phyloP scores from a whole-genome alignment of 495 filamentous ascomycete species.

The Aspergillus campestris region DNA sequence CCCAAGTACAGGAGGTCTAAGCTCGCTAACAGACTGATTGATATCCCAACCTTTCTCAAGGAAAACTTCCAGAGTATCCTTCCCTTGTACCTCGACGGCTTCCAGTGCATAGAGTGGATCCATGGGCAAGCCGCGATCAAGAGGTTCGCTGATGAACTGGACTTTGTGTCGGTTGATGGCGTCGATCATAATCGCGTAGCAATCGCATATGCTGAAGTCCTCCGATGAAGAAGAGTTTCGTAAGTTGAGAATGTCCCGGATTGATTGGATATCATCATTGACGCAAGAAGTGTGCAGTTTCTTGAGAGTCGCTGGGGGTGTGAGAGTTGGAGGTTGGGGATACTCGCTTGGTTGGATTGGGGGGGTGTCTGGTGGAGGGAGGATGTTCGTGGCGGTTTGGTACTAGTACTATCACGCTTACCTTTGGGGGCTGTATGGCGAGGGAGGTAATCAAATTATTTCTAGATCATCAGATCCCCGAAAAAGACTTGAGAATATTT shows the following conservation, averaged over 20 bases:
- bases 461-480: no score
- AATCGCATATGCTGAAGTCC: constrained; percentile 11
- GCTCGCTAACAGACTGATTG: constrained; percentile 11
- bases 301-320: constrained; percentile 1
- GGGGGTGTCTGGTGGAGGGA: constrained; percentile 10
- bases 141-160: constrained; percentile 10
- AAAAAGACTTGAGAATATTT: no score
- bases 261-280: constrained; percentile 6
- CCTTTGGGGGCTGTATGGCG: no score
- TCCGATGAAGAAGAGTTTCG: constrained; percentile 5
- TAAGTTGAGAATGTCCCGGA: constrained; percentile 10
- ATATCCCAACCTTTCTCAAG: constrained; percentile 11
- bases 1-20: constrained; percentile 10
- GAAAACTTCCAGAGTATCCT: constrained; percentile 5
- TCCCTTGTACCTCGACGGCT: constrained; percentile 6
- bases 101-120: constrained; percentile 6
- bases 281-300: constrained; percentile 1
- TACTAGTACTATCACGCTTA: no score
- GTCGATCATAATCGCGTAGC: constrained; percentile 8
- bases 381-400: constrained; percentile 9
- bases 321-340: constrained; percentile 6
- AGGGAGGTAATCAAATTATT: no score
- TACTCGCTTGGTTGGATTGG: constrained; percentile 10
- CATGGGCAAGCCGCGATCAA: constrained; percentile 10
- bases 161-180: constrained; percentile 7